phyloP scores from a whole-genome alignment of 805 yeast genomes.

The Metschnikowia kunwiensis region DNA sequence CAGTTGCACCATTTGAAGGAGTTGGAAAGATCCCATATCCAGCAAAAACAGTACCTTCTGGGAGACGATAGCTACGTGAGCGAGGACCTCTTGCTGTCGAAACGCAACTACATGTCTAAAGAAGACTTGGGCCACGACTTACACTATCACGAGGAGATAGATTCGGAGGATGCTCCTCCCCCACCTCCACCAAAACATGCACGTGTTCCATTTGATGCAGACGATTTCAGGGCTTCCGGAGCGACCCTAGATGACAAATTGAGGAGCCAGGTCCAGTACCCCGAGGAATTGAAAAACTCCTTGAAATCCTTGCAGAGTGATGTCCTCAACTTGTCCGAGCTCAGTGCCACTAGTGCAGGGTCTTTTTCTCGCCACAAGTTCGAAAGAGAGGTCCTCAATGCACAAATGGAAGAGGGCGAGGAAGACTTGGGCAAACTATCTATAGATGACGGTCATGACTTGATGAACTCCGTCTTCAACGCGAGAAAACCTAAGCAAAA shows the following conservation, averaged over 20 bases:
- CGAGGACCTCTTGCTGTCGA: slow-evolving; percentile 35
- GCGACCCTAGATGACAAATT: slow-evolving; percentile 27
- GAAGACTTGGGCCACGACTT: slow-evolving; percentile 37
- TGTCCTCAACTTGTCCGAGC: slow-evolving; percentile 55
- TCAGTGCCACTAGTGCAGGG: slow-evolving; percentile 89
- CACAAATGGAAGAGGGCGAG: slow-evolving; percentile 15
- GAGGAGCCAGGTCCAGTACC: slow-evolving; percentile 29
- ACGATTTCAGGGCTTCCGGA: slow-evolving; percentile 34
- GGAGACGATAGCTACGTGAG: slow-evolving; percentile 31
- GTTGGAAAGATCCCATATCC: slow-evolving; percentile 24
- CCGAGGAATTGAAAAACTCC: slow-evolving; percentile 38
- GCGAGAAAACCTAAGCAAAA: slow-evolving; percentile 41
- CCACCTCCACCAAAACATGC: slow-evolving; percentile 38
- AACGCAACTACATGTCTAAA: slow-evolving; percentile 28
- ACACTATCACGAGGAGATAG: slow-evolving; percentile 18
- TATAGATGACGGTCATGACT: slow-evolving; percentile 24
- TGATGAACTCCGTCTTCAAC: slow-evolving; percentile 42
- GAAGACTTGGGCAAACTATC: slow-evolving; percentile 23
- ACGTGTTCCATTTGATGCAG: slow-evolving; percentile 35
- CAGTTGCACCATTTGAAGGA: slow-evolving; percentile 35
- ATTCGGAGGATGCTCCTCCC: slow-evolving; percentile 24
- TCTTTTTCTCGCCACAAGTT: slow-evolving; percentile 72
- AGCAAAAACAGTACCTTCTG: slow-evolving; percentile 8
- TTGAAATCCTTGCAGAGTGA: slow-evolving; percentile 45
- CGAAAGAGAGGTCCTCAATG: slow-evolving; percentile 34